A percentile compares a stretch with the other conserved stretches of the same genome.
Evolutionary conservation across 2,329 filamentous ascomycete species (phyloP).

Genomic region (Diaporthe nobilis): DNA sequence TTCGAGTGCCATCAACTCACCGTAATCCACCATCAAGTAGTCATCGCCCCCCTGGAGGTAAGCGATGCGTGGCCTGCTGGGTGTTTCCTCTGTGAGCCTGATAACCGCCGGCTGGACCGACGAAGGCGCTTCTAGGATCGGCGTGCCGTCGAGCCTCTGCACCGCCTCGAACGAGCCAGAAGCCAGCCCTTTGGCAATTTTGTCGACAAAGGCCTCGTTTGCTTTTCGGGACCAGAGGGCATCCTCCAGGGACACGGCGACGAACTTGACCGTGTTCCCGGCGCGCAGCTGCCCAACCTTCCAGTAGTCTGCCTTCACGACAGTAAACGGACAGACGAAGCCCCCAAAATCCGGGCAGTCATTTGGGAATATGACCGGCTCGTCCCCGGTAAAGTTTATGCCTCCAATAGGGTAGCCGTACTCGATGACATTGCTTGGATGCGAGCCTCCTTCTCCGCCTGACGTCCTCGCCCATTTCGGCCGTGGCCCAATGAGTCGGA

Average conservation of each 20-base stretch:
- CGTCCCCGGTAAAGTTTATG: conserved; percentile 74
- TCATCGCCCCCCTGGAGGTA: conserved; percentile 63
- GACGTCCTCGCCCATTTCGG: conserved; percentile 71
- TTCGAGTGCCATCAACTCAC: neutral
- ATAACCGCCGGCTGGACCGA: conserved; percentile 33
- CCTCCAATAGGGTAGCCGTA: conserved; percentile 72
- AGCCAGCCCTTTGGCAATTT: neutral
- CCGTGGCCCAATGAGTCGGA: conserved; percentile 71
- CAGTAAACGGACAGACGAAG: conserved; percentile 69
- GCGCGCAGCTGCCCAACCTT: conserved; percentile 74
- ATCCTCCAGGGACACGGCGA: conserved; percentile 64
- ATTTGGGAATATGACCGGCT: conserved; percentile 70
- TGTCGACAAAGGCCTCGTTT: conserved; percentile 59
- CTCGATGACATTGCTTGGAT: conserved; percentile 72
- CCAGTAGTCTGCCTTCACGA: conserved; percentile 71
- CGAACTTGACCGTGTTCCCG: conserved; percentile 67
- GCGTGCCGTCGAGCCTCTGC: conserved; percentile 27
- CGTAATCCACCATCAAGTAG: conserved; percentile 71
- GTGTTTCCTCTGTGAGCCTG: conserved; percentile 48
- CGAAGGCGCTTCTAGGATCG: neutral
- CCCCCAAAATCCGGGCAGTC: conserved; percentile 74
- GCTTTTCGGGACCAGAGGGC: conserved; percentile 60
- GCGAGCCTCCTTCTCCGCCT: conserved; percentile 74
- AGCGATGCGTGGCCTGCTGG: conserved; percentile 54
- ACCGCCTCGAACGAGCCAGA: conserved; percentile 19